Base-by-base conservation (phyloP, 148 eudicot genomes). In the Rhododendron mucronatum region DNA sequence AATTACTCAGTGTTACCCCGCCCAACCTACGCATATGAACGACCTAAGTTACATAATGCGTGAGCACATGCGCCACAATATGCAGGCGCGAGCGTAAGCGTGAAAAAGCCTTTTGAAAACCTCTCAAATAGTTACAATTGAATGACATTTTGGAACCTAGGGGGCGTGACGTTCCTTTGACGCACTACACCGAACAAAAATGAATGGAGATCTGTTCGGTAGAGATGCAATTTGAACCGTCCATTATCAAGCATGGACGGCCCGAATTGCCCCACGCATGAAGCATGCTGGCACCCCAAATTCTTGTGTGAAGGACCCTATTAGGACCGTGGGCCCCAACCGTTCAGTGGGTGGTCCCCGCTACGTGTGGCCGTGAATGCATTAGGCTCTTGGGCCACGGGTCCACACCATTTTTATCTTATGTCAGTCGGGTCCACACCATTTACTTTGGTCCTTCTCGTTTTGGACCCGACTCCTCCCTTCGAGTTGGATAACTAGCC, bases 1-100 rank as follows among this genome's bases (percentile, higher is more conserved):
- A 69, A 69, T 69, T 28, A 69, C 13, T 26, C 75, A 69, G 39
- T 69, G 75, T 28, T 28, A 0, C 75, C 18, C 16, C 18, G 2
- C 75, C 75, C 39, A 11, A 28, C 39, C 21, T 4, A 55, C 7
- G 61, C 21, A 3, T 18, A 16, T 16, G 7, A 1, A 55, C 4
- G 0, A 51, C 1, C 3, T 51, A 51, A 12, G 15, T 50, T 16
- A 50, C 55, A 50, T 50, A 50, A 50, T 13, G 55, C 3, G 15
- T 2, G 0, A 16, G 2, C 0, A 2, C 0, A 50, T 50, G 55
- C 15, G 15, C 15, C 15, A 12, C 2, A 1, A 0, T 12, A 11
- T 50, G 55, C 16, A 50, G 15, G 55, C 1, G 15, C 4, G 55
- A 13, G 15, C 0, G 1, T 51, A 13, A 51, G 15, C 16, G 1